phyloP scores from a whole-genome alignment of 441 rosid genomes.

The Eruca vesicaria region DNA sequence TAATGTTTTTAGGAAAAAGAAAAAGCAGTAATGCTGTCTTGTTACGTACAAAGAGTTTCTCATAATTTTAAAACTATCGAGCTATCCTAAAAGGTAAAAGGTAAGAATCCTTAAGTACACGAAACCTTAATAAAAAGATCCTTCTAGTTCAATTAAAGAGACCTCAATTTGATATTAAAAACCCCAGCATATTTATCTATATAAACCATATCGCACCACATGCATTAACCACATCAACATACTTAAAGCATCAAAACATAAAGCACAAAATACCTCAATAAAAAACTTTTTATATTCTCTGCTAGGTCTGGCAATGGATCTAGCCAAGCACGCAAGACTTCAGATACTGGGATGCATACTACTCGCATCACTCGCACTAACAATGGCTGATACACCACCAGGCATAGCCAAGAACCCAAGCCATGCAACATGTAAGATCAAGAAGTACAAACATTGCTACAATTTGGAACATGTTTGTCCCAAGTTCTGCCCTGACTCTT shows the following conservation, averaged over 20 bases:
- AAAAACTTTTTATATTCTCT: not conserved
- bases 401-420: conserved; percentile 49
- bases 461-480: conserved; percentile 54
- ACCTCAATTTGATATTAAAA: not conserved
- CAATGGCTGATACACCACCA: conserved; percentile 41
- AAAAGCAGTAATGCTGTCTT: no score
- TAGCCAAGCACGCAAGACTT: conserved; percentile 26
- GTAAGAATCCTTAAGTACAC: no score
- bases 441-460: conserved; percentile 45
- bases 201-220: conserved; percentile 3
- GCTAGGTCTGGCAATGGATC: conserved; percentile 25
- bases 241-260: not conserved
- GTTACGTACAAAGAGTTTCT: no score
- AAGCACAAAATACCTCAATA: not conserved
- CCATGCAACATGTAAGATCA: conserved; percentile 41
- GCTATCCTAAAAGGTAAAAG: no score
- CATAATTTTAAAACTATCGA: no score
- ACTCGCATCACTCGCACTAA: conserved; percentile 32
- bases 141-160: not conserved
- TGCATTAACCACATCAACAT: not conserved
- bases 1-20: no score
- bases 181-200: not conserved
- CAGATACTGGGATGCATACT: conserved; percentile 28
- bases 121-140: no score
- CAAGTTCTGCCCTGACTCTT: conserved; percentile 44